Conservation (phyloP, 2,329 filamentous ascomycete species). For the Rhynchosporium agropyri region DNA sequence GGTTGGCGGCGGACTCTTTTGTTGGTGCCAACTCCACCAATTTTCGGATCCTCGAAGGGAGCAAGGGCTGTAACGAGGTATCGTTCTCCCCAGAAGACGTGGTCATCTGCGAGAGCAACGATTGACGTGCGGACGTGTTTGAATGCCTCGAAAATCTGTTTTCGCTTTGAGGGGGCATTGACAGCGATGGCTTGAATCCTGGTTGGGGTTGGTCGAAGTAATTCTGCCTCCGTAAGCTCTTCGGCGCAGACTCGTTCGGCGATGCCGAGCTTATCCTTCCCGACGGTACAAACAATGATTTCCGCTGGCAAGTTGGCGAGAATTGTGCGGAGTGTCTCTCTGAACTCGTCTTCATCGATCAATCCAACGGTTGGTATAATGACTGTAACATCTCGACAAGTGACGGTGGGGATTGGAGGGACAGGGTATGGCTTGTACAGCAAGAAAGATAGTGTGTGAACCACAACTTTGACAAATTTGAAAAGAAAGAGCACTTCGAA, state of each 20-base stretch:
- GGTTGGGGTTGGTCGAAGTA: neutral
- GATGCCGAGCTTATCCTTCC: slow-evolving; percentile 13
- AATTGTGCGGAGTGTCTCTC: slow-evolving; percentile 19
- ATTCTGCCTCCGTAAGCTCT: neutral
- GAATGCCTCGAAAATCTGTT: slow-evolving; percentile 26
- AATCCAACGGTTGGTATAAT: slow-evolving; percentile 32
- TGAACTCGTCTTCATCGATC: slow-evolving; percentile 24
- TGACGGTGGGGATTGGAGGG: slow-evolving; percentile 16
- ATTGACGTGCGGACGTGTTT: slow-evolving; percentile 25
- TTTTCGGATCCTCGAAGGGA: slow-evolving; percentile 37
- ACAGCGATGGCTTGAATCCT: slow-evolving; percentile 9
- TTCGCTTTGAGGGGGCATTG: slow-evolving; percentile 24
- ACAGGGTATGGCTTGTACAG: slow-evolving; percentile 6
- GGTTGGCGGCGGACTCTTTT: slow-evolving; percentile 53
- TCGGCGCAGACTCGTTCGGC: slow-evolving; percentile 1
- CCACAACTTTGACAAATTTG: slow-evolving; percentile 32
- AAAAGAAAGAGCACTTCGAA: slow-evolving; percentile 26
- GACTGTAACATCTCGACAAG: slow-evolving; percentile 32
- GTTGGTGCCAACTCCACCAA: slow-evolving; percentile 59
- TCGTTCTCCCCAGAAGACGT: slow-evolving; percentile 30
- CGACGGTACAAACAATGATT: slow-evolving; percentile 31
- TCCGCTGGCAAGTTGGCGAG: slow-evolving; percentile 24
- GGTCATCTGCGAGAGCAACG: slow-evolving; percentile 30
- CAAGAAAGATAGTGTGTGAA: slow-evolving; percentile 31
- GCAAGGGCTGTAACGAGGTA: slow-evolving; percentile 29